Conservation (phyloP, 176 grass and related monocot genomes). For the Pontederia crassipes region DNA sequence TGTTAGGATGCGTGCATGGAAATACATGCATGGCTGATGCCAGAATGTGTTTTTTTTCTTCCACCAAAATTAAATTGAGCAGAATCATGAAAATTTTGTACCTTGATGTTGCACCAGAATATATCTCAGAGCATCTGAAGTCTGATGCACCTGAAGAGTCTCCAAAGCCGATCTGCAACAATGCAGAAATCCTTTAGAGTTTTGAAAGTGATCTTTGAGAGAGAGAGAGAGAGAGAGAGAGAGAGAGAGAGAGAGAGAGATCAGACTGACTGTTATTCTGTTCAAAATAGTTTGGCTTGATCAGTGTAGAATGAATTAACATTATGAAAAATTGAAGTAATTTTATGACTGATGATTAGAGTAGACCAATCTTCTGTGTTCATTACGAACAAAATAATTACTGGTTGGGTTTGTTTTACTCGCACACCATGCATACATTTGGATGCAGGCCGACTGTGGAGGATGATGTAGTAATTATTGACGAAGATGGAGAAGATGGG, state of each 20-base stretch:
- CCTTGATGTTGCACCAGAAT: slow-evolving; percentile 6
- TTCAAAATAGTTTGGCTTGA: no score
- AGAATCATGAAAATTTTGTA: not conserved
- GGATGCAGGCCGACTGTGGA: not conserved
- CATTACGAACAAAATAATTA: not conserved
- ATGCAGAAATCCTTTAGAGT: not conserved
- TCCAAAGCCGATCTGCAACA: slow-evolving; percentile 12
- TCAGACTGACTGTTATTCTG: no score
- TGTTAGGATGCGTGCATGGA: no score
- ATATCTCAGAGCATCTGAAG: not conserved
- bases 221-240: not conserved
- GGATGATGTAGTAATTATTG: not conserved
- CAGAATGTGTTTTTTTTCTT: not conserved
- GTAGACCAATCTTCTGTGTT: no score
- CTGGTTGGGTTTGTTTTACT: not conserved
- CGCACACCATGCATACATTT: not conserved
- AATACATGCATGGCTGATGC: no score
- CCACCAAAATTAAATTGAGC: not conserved
- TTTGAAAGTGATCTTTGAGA: not conserved
- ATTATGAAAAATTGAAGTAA: no score
- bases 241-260: not conserved
- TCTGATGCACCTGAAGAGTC: not conserved
- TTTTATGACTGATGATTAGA: no score
- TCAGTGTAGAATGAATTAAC: no score
- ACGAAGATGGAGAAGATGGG: not conserved